Conservation (phyloP, 1,139 yeast genomes). For the Eremothecium cymbalariae region DNA sequence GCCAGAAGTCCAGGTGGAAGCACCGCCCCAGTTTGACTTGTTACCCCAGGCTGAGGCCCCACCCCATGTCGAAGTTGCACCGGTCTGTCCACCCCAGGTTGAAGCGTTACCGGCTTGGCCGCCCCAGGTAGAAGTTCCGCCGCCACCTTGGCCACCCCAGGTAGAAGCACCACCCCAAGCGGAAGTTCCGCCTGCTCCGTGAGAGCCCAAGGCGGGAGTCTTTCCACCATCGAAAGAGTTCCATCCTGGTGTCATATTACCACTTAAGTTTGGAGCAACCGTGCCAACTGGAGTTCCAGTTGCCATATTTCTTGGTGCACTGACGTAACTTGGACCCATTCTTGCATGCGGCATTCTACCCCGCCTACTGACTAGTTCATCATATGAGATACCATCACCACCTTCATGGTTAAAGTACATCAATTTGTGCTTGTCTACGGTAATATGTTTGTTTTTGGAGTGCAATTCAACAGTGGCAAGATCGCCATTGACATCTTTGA, state of each 20-base stretch:
- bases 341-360: constrained; percentile 31
- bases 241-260: constrained; percentile 53
- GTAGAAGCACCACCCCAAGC: constrained; percentile 46
- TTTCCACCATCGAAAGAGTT: constrained; percentile 38
- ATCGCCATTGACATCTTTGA: constrained; percentile 86
- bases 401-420: constrained; percentile 60
- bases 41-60: constrained; percentile 41
- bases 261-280: constrained; percentile 33
- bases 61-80: constrained; percentile 36
- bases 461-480: constrained; percentile 89
- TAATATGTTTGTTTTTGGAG: constrained; percentile 80
- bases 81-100: constrained; percentile 35
- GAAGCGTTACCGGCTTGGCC: constrained; percentile 31
- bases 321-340: constrained; percentile 32
- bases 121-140: constrained; percentile 39
- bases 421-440: constrained; percentile 71
- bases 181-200: constrained; percentile 37
- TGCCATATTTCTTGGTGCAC: constrained; percentile 32
- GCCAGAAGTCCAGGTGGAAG: constrained; percentile 31
- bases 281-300: constrained; percentile 23
- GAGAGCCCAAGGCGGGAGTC: constrained; percentile 42
- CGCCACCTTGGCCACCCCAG: constrained; percentile 43
- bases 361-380: constrained; percentile 49
- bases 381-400: constrained; percentile 61
- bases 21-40: constrained; percentile 32